Evolutionary conservation across 2,329 filamentous ascomycete genomes (phyloP).

Genomic region (Arachnopeziza araneosa): DNA sequence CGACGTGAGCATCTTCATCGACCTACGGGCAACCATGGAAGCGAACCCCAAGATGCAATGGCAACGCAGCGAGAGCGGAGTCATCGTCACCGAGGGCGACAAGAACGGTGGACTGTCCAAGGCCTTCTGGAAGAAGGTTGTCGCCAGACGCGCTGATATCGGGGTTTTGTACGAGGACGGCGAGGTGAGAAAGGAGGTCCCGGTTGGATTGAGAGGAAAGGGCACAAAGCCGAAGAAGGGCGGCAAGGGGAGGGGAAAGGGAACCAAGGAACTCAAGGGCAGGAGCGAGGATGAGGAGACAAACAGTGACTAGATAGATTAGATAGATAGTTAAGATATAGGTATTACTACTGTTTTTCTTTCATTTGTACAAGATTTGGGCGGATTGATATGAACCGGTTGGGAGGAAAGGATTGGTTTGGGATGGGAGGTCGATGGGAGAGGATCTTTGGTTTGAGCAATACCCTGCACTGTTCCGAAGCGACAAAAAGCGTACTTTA

Average conservation of each 20-base stretch:
- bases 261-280: constrained; percentile 27
- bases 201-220: constrained; percentile 37
- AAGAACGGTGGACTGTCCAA: constrained; percentile 28
- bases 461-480: not conserved
- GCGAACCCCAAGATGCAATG: constrained; percentile 32
- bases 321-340: not conserved
- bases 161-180: constrained; percentile 40
- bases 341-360: not conserved
- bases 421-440: not conserved
- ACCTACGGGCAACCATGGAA: constrained; percentile 33
- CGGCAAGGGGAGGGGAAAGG: constrained; percentile 32
- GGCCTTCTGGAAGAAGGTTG: constrained; percentile 37
- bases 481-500: not conserved
- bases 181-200: constrained; percentile 39
- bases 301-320: constrained; percentile 18
- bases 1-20: constrained; percentile 40
- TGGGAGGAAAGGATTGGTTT: not conserved
- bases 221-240: constrained; percentile 34
- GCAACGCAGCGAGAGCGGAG: constrained; percentile 34
- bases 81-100: constrained; percentile 32
- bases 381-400: not conserved
- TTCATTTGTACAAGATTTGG: not conserved
- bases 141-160: constrained; percentile 37
- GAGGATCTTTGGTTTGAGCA: not conserved
- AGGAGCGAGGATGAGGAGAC: constrained; percentile 25